Conservation (phyloP, 768 basidiomycete species). For the Solioccasus polychromus region DNA sequence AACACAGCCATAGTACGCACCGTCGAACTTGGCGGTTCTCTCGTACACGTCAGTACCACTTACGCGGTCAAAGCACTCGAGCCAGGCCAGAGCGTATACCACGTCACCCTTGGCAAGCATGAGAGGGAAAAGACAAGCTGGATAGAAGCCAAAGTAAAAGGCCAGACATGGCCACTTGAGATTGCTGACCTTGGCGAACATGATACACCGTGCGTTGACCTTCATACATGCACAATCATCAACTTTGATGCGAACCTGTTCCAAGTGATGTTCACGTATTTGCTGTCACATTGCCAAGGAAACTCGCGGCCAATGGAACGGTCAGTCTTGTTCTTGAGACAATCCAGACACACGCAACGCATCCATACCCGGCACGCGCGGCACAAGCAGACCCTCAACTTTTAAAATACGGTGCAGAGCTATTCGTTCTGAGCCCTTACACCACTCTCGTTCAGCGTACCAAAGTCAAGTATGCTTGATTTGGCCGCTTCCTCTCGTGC, state of each 20-base stretch:
- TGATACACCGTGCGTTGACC: constrained; percentile 47
- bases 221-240: constrained; percentile 3
- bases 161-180: constrained; percentile 50
- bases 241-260: constrained; percentile 26
- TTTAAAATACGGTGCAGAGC: constrained; percentile 70
- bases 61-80: constrained; percentile 77
- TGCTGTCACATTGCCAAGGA: constrained; percentile 60
- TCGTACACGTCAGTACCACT: constrained; percentile 86
- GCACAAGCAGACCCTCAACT: constrained; percentile 76
- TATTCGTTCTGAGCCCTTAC: constrained; percentile 86
- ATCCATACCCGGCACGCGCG: constrained; percentile 71
- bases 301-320: constrained; percentile 56
- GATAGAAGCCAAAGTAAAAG: constrained; percentile 81
- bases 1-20: constrained; percentile 88
- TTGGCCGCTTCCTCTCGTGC: not conserved
- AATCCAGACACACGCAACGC: constrained; percentile 73
- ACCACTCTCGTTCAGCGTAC: constrained; percentile 76
- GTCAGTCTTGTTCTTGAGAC: constrained; percentile 77
- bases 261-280: constrained; percentile 48
- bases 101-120: constrained; percentile 58
- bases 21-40: constrained; percentile 84
- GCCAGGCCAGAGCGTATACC: constrained; percentile 59
- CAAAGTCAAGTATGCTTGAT: constrained; percentile 69
- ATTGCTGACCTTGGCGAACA: constrained; percentile 49
- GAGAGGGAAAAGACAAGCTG: constrained; percentile 71